Percentiles rank a stretch among this genome's conserved stretches.
phyloP scores from a whole-genome alignment of 2,329 filamentous ascomycete genomes.

The Allantophomopsis cytisporea region DNA sequence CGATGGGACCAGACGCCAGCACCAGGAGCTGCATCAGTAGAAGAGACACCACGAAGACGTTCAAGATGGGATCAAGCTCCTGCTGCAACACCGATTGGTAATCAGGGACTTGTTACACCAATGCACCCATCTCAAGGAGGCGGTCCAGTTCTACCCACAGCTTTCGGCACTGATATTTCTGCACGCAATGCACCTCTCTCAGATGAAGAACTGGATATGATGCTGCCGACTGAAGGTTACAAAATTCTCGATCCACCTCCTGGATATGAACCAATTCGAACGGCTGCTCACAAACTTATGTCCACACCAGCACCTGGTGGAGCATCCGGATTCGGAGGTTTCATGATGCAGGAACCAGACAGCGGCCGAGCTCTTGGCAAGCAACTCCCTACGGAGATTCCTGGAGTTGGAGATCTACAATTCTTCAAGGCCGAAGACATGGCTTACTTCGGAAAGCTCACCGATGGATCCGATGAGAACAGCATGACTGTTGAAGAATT shows the following conservation, averaged over 20 bases:
- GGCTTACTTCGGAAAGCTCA: constrained; percentile 96
- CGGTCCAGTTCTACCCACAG: constrained; percentile 33
- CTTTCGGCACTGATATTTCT: constrained; percentile 72
- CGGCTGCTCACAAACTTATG: constrained; percentile 62
- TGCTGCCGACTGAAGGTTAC: constrained; percentile 87
- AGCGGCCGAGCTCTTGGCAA: constrained; percentile 73
- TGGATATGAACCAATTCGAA: constrained; percentile 76
- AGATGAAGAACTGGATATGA: constrained; percentile 85
- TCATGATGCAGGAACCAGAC: constrained; percentile 96
- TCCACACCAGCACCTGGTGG: constrained; percentile 49
- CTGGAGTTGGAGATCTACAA: constrained; percentile 87
- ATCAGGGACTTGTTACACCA: constrained; percentile 63
- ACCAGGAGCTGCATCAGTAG: constrained; percentile 31
- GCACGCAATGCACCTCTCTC: constrained; percentile 70
- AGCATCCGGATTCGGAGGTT: constrained; percentile 58
- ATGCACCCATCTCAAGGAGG: constrained; percentile 56
- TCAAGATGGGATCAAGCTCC: constrained; percentile 92
- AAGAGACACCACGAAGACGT: constrained; percentile 55
- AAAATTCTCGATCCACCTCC: constrained; percentile 82
- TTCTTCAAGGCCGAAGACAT: constrained; percentile 99
- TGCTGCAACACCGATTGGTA: constrained; percentile 61
- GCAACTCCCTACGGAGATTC: constrained; percentile 88
- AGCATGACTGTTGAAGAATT: constrained; percentile 85
- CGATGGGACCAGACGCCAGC: constrained; percentile 79
- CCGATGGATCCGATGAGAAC: constrained; percentile 88